Evolutionary conservation across 1,284 basidiomycete species (phyloP).

Genomic region (Thecaphora thlaspeos): DNA sequence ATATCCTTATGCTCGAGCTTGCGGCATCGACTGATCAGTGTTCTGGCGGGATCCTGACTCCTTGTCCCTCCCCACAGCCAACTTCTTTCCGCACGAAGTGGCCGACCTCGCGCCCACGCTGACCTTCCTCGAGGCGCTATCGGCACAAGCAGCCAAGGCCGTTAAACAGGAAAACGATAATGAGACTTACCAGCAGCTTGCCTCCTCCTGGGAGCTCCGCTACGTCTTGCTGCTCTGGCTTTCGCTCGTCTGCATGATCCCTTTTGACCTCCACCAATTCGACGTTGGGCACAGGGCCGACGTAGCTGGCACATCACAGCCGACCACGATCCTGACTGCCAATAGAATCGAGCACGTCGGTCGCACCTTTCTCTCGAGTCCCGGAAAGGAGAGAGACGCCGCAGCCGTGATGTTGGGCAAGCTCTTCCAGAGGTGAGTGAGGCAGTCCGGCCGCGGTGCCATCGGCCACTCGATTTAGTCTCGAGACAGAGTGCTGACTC

Average conservation of each 20-base stretch:
- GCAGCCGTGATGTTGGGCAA: conserved; percentile 71
- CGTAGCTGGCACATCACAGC: no score
- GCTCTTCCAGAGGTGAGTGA: conserved; percentile 71
- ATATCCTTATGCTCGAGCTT: not conserved
- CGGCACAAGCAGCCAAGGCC: no score
- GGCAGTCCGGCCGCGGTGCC: no score
- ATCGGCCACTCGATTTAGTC: no score
- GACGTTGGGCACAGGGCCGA: conserved; percentile 63
- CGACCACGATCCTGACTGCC: conserved; percentile 59
- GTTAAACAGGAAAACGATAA: not conserved
- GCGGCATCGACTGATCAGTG: no score
- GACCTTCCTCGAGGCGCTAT: conserved; percentile 65
- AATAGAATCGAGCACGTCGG: conserved; percentile 66
- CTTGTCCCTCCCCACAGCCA: conserved; percentile 63
- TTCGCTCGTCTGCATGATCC: conserved; percentile 87
- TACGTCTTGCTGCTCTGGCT: conserved; percentile 89
- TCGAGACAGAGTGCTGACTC: no score
- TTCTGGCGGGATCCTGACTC: no score
- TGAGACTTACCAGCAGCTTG: not conserved
- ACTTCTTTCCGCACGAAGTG: conserved; percentile 87
- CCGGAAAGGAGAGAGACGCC: conserved; percentile 80
- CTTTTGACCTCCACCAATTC: conserved; percentile 84
- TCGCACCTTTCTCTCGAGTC: conserved; percentile 66
- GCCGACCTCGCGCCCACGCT: conserved; percentile 76
- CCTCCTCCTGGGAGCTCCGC: conserved; percentile 71